Evolutionary conservation across 1,139 yeast species (phyloP).

Genomic region (Candida dubliniensis): DNA sequence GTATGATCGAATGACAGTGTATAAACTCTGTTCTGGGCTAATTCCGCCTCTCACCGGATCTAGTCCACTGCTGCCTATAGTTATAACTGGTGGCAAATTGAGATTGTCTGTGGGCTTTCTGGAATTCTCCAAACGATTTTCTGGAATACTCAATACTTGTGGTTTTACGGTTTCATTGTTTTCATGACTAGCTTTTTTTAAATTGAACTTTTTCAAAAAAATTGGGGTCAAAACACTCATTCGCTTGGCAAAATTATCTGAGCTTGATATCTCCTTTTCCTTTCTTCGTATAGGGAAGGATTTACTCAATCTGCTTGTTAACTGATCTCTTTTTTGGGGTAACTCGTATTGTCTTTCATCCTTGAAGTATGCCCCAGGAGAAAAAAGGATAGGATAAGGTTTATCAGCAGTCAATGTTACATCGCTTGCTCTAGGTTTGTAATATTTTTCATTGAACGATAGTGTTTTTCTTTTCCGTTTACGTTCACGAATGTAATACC

Average conservation of each 20-base stretch:
- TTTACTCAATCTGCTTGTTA: constrained; percentile 2
- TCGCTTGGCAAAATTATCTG: constrained; percentile 8
- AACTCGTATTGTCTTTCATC: neutral
- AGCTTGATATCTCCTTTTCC: neutral
- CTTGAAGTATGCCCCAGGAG: constrained; percentile 11
- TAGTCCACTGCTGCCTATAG: constrained; percentile 1
- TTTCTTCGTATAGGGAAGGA: constrained; percentile 3
- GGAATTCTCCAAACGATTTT: neutral
- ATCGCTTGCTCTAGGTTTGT: constrained; percentile 6
- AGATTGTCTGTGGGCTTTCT: constrained; percentile 4
- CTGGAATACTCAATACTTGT: constrained; percentile 6
- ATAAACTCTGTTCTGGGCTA: constrained; percentile 11
- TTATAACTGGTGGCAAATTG: constrained; percentile 7
- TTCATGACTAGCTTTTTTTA: constrained; percentile 16
- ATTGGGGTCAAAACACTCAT: constrained; percentile 30
- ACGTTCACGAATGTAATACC: constrained; percentile 22
- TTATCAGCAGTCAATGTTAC: constrained; percentile 10
- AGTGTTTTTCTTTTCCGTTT: constrained; percentile 15
- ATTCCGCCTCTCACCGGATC: constrained; percentile 11
- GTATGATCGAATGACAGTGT: constrained; percentile 29
- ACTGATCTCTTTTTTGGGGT: neutral
- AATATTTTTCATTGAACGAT: constrained; percentile 9
- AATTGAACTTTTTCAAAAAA: constrained; percentile 35
- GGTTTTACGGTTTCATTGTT: constrained; percentile 8
- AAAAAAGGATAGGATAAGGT: constrained; percentile 14